Base-by-base conservation (phyloP, 2,329 filamentous ascomycete genomes). In the Alternaria panax region DNA sequence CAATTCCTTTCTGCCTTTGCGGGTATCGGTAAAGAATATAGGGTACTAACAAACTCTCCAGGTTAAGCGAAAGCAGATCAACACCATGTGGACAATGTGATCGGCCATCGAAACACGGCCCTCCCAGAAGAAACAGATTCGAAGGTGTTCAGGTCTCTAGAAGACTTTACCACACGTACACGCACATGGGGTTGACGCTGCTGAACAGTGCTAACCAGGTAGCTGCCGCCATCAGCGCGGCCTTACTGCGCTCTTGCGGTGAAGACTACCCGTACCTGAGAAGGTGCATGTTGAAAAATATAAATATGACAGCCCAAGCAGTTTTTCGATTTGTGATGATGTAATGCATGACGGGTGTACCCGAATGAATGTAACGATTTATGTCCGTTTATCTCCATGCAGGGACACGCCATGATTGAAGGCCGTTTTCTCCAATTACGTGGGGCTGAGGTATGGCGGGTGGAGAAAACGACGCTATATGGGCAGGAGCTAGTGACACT, bases 61-160 rank as follows among this genome's bases (percentile, higher is more conserved):
- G 82, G 82, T 84, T 34, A 74, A 73, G 68, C 86, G 86, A 66
- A 91, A 90, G 75, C 88, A 91, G 70, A 90, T 91, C 69, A 86
- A 91, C 78, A 80, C 84, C 65, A 80, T 85, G 63, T 91, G 89
- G 89, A 80, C 73, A 59, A 81, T 83, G 66, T 66, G 64, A 59
- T 68, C 66, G 60, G 62, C 51, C 22, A 56, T 18, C 20, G 4
- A 43, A 27, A n/a, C n/a, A 36, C 7, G 38, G 16, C n/a, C 8
- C 46, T 16, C n/a, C 14, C 20, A 28, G 5, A 9, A 41, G 27
- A 48, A 42, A 5, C 12, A 53, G 38, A 4, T 25, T 27, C 18
- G 36, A 53, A 24, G 12, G 8, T 20, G 14, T 30, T 4, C 27
- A 45, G 16, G 36, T 45, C 27, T 43, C n/a, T 12, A 25, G n/a